Conservation (phyloP, 441 rosid species). For the Arabidopsis lyrata region DNA sequence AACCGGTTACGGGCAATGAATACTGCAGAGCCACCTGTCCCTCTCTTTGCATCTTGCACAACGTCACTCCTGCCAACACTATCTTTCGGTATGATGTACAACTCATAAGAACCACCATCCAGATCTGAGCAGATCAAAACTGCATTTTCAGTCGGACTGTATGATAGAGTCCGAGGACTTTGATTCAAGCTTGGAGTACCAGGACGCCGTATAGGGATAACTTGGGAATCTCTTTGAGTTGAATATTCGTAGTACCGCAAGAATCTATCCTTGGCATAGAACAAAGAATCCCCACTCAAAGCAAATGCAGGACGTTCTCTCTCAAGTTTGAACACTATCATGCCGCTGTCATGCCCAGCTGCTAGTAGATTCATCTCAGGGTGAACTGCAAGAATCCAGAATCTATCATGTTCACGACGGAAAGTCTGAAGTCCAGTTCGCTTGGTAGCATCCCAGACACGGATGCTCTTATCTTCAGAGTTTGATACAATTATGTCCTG, state of each 20-base stretch:
- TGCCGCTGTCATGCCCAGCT: constrained; percentile 96
- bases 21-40: constrained; percentile 75
- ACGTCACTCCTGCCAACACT: constrained; percentile 69
- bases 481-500: constrained; percentile 89
- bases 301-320: constrained; percentile 94
- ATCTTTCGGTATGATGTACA: constrained; percentile 80
- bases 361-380: constrained; percentile 93
- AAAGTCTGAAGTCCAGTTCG: constrained; percentile 86
- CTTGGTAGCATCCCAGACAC: constrained; percentile 94
- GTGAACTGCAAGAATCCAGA: constrained; percentile 88
- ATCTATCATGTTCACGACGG: constrained; percentile 85
- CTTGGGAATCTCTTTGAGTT: constrained; percentile 70
- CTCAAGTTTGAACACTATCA: constrained; percentile 91
- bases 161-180: constrained; percentile 84
- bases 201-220: constrained; percentile 81
- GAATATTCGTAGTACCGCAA: constrained; percentile 77
- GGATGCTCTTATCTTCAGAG: constrained; percentile 92
- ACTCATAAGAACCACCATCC: constrained; percentile 90
- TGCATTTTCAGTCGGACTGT: constrained; percentile 87
- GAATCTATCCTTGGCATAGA: constrained; percentile 80
- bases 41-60: constrained; percentile 84
- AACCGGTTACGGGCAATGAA: constrained; percentile 81
- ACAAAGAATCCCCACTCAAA: constrained; percentile 73
- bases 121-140: constrained; percentile 83
- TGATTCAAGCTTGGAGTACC: constrained; percentile 82